Base-by-base conservation (phyloP, 2,329 filamentous ascomycete genomes). In the Microascus cirrosus region DNA sequence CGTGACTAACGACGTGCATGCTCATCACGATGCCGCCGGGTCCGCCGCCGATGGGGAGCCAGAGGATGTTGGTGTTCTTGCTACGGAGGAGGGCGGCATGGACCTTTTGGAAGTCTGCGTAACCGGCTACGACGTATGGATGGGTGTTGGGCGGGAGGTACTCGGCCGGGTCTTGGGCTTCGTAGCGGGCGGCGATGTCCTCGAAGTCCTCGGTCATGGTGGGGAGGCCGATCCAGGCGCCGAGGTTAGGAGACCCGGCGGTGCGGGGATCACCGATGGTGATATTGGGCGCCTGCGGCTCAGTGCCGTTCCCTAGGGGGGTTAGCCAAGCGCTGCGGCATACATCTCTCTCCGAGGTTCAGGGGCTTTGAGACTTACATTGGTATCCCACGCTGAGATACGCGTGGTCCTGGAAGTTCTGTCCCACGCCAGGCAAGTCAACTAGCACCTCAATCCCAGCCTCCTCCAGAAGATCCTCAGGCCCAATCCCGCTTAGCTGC, bases 401-500 rank as follows among this genome's bases (percentile, higher is more conserved):
- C 35, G 62, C 61, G 60, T 74, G 72, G 58, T 74, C 72, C 60
- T 73, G 71, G 39, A 73, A 66, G 61, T 73, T 73, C 25, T 70
- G 66, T 5, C 76, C 77, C 3, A 79, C 78, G 2, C 69, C 72
- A 0, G 76, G 73, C 1, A 74, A 64, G 59, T 77, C 69, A 25
- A 73, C 66, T 1, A 74, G 60, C 0, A 74, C 63, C 0, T 66
- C 60, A 36, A 79, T 73, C 0, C 67, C 67, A 3, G 71, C 66
- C 3, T 64, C 59, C 11, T 65, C 57, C 1, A 79, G 64, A 2
- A 71, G 64, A 0, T 65, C 63, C 6, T 64, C 64, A 3, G 69
- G 67, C 0, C 76, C 75, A 24, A 79, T 70, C 20, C 76, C 75
- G 55, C 73, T 76, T 7, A 73, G 66, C 61, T 77, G 71, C 1